A percentile compares a stretch with the other conserved stretches of the same genome.
These are phyloP conservation scores for Niebla homalea DNA, from an alignment of 495 filamentous ascomycete species.

Conservation along the genomic window DNA sequence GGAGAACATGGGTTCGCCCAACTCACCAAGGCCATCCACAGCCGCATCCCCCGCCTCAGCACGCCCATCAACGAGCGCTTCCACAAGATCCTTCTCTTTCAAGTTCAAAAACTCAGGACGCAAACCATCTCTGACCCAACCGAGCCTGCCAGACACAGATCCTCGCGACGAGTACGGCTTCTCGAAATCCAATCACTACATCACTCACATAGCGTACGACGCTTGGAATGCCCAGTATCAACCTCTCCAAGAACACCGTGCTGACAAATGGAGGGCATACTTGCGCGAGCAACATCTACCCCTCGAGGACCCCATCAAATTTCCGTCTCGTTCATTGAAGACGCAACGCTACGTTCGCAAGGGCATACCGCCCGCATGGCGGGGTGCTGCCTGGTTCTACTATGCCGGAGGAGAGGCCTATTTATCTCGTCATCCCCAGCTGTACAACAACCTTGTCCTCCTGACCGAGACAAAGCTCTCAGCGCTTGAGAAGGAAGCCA, in stretches of 20 bases:
- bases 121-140: constrained; percentile 15
- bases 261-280: constrained; percentile 67
- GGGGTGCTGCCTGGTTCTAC: constrained; percentile 92
- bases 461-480: constrained; percentile 47
- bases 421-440: constrained; percentile 54
- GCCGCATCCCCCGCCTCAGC: not conserved
- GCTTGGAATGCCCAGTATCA: constrained; percentile 63
- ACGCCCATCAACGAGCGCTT: constrained; percentile 18
- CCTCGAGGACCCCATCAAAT: constrained; percentile 55
- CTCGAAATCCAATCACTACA: constrained; percentile 70
- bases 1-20: constrained; percentile 15
- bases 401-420: constrained; percentile 83
- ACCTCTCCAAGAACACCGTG: constrained; percentile 52
- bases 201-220: constrained; percentile 66
- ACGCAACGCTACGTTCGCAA: constrained; percentile 85
- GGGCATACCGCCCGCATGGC: constrained; percentile 86
- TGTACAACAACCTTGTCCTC: constrained; percentile 58
- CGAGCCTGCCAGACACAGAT: constrained; percentile 21
- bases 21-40: constrained; percentile 12
- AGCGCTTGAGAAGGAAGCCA: constrained; percentile 70
- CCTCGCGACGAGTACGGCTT: constrained; percentile 82
- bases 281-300: constrained; percentile 64
- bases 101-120: constrained; percentile 17
- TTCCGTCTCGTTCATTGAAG: constrained; percentile 68
- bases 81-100: constrained; percentile 16